These are phyloP conservation scores for Penicillium simplicissimum DNA, from an alignment of 495 filamentous ascomycete species.

Conservation along the genomic window DNA sequence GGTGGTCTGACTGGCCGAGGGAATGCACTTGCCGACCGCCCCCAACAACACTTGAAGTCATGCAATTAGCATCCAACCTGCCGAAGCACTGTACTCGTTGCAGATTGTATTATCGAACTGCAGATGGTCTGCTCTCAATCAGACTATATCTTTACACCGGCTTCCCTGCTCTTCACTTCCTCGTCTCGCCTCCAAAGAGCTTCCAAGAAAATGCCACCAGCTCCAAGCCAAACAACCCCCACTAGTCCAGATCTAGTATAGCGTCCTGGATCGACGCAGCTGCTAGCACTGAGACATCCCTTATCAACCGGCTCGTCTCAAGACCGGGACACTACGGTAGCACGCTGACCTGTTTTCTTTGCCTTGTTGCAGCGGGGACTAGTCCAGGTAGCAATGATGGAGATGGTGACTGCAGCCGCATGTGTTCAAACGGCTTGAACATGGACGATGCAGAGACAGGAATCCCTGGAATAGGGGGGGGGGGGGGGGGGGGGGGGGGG, in stretches of 20 bases:
- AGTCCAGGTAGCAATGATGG: constrained; percentile 2
- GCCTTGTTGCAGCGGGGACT: constrained; percentile 9
- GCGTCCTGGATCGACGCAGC: constrained; percentile 19
- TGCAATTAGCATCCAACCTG: not conserved
- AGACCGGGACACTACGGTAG: not conserved
- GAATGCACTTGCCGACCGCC: not conserved
- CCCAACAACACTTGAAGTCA: not conserved
- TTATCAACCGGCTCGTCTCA: not conserved
- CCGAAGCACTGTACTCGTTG: no score
- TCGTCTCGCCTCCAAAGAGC: not conserved
- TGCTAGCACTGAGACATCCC: constrained; percentile 19
- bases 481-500: no score
- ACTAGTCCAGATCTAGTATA: constrained; percentile 17
- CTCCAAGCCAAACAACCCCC: not conserved
- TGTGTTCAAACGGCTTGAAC: not conserved
- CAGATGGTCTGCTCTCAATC: no score
- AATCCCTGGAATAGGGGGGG: no score
- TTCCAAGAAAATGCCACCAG: not conserved
- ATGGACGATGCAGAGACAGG: not conserved
- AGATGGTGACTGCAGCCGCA: not conserved
- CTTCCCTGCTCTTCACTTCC: not conserved
- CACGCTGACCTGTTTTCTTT: not conserved
- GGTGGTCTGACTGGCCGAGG: not conserved
- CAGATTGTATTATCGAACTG: no score
- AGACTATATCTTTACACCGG: not conserved